Conservation (phyloP, 441 rosid genomes). For the Omphalea diandra region DNA sequence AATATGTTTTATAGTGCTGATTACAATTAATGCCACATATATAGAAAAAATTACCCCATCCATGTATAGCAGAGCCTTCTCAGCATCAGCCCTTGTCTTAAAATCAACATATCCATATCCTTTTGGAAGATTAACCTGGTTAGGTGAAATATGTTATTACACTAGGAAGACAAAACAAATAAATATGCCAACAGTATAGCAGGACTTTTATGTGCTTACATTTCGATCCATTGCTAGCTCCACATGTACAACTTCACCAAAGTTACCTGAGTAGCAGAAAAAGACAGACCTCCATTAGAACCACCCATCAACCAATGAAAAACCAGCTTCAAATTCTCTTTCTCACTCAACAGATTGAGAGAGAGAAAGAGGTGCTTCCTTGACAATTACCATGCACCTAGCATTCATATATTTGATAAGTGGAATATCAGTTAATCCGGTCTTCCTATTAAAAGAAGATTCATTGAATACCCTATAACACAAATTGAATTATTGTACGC, state of each 20-base stretch:
- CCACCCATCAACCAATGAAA: neutral
- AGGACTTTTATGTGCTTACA: conserved; percentile 46
- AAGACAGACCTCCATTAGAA: neutral
- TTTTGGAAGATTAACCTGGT: conserved; percentile 91
- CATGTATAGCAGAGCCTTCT: conserved; percentile 89
- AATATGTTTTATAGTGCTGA: neutral
- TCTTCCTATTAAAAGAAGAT: neutral
- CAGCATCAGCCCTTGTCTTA: conserved; percentile 91
- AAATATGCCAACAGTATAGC: conserved; percentile 6
- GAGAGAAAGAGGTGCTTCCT: conserved; percentile 1
- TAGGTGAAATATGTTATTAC: conserved; percentile 13
- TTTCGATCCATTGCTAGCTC: conserved; percentile 85
- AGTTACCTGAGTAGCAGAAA: conserved; percentile 55
- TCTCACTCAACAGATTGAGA: neutral
- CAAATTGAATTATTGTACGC: neutral
- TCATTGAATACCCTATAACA: neutral
- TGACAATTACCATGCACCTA: neutral
- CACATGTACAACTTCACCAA: conserved; percentile 84
- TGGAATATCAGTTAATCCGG: neutral
- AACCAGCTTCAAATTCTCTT: neutral
- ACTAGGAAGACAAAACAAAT: neutral
- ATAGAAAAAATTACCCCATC: conserved; percentile 74
- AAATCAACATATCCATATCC: conserved; percentile 96
- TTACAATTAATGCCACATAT: conserved; percentile 10
- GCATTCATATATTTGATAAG: neutral